phyloP scores from a whole-genome alignment of 306 rosid species.

The Citrullus mucosospermus region DNA sequence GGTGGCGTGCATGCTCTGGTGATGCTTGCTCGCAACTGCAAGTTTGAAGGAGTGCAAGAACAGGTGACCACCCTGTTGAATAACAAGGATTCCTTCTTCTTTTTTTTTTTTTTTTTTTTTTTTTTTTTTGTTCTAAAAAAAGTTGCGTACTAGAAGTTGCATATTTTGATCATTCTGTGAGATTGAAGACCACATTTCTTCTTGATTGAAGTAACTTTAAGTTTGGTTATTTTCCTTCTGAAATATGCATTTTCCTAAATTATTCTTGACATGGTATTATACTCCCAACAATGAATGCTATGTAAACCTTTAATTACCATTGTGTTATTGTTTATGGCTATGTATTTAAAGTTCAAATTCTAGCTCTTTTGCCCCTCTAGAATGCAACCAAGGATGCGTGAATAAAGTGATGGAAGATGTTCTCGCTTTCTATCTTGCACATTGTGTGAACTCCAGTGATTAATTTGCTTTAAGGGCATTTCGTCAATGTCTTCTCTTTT shows the following conservation, averaged over 20 bases:
- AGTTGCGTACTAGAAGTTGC: not conserved
- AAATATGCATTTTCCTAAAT: not conserved
- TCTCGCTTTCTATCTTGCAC: not conserved
- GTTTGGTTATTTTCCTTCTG: not conserved
- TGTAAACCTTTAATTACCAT: not conserved
- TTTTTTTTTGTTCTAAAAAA: not conserved
- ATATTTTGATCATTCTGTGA: not conserved
- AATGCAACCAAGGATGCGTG: not conserved
- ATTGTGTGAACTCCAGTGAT: not conserved
- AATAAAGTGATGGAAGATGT: not conserved
- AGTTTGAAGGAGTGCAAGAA: slow-evolving; percentile 98
- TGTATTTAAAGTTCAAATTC: not conserved
- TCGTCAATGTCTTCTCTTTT: not conserved
- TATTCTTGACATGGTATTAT: not conserved
- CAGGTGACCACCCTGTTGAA: slow-evolving; percentile 43
- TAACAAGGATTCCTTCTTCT: not conserved
- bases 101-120: not conserved
- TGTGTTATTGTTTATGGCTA: not conserved
- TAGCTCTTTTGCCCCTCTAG: not conserved
- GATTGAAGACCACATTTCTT: not conserved
- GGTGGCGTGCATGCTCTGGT: slow-evolving; percentile 99
- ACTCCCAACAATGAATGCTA: not conserved
- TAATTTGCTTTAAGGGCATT: not conserved
- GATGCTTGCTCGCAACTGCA: slow-evolving; percentile 97
- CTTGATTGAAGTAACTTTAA: not conserved